Percentiles rank a stretch among this genome's conserved stretches.
Evolutionary conservation across 2,329 filamentous ascomycete species (phyloP).

Genomic region (Ustulina deusta): DNA sequence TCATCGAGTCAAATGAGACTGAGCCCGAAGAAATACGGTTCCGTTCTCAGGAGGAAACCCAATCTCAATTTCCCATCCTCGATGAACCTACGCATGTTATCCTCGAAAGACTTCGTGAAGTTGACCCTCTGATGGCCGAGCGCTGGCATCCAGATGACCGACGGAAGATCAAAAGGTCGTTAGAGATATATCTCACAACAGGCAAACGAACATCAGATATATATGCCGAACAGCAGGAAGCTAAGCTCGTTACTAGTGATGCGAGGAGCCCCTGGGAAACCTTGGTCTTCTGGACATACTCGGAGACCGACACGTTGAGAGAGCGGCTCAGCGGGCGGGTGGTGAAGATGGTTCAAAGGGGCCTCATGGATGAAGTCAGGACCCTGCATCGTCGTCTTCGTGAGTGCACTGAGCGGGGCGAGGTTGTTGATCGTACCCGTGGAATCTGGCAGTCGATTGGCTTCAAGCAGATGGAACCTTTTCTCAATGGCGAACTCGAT

Average conservation of each 20-base stretch:
- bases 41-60: conserved; percentile 51
- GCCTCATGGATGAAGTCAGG: conserved; percentile 63
- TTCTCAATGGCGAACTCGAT: conserved; percentile 64
- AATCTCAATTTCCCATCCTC: conserved; percentile 75
- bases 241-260: conserved; percentile 45
- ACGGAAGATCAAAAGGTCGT: conserved; percentile 87
- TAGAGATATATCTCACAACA: conserved; percentile 89
- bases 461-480: conserved; percentile 88
- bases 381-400: conserved; percentile 59
- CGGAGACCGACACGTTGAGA: conserved; percentile 75
- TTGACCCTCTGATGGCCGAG: conserved; percentile 90
- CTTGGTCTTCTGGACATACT: conserved; percentile 88
- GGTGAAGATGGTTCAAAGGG: conserved; percentile 80
- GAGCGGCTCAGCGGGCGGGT: conserved; percentile 80
- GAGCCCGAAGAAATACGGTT: conserved; percentile 54
- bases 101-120: conserved; percentile 76
- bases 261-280: conserved; percentile 61
- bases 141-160: conserved; percentile 95
- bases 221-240: conserved; percentile 79
- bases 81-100: conserved; percentile 78
- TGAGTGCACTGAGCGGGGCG: conserved; percentile 57
- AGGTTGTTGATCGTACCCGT: conserved; percentile 74
- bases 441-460: conserved; percentile 98
- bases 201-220: conserved; percentile 86
- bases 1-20: conserved; percentile 59